Evolutionary conservation across 345 rosid genomes (phyloP).

Genomic region (Toxicodendron radicans): DNA sequence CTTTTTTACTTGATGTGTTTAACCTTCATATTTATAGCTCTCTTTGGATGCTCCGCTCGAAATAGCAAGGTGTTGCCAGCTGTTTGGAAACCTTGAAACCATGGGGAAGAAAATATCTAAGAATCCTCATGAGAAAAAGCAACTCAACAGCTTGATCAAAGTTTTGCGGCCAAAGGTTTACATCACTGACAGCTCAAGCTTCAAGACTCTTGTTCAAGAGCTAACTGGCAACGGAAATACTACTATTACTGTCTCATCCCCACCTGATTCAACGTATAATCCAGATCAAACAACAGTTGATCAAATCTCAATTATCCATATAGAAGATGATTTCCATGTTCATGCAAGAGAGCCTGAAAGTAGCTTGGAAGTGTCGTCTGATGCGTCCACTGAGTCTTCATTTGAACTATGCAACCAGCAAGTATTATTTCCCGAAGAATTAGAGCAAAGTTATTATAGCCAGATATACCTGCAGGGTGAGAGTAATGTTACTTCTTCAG

Average conservation of each 20-base stretch:
- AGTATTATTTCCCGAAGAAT: neutral
- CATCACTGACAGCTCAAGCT: slow-evolving; percentile 45
- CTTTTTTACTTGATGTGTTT: neutral
- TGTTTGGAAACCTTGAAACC: neutral
- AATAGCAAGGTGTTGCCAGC: neutral
- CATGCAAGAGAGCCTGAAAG: neutral
- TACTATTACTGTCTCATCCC: neutral
- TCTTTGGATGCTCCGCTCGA: slow-evolving; percentile 12
- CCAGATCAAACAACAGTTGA: neutral
- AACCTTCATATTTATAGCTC: neutral
- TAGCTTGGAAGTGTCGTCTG: neutral
- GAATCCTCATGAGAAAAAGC: slow-evolving; percentile 15
- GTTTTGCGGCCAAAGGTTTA: slow-evolving; percentile 48
- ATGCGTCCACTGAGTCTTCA: slow-evolving; percentile 7
- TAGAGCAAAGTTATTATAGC: neutral
- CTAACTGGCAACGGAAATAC: slow-evolving; percentile 36
- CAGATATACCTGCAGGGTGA: neutral
- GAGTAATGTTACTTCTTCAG: neutral
- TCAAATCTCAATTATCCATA: neutral
- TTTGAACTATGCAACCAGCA: slow-evolving; percentile 6
- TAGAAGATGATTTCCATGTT: neutral
- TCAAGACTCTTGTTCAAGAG: slow-evolving; percentile 52
- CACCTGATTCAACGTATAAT: neutral
- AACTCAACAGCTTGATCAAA: slow-evolving; percentile 22
- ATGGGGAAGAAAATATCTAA: slow-evolving; percentile 44